Evolutionary conservation across 768 basidiomycete species (phyloP), one percentile per base, ranked within the genome.

Genomic region (Auricularia sp.): DNA sequence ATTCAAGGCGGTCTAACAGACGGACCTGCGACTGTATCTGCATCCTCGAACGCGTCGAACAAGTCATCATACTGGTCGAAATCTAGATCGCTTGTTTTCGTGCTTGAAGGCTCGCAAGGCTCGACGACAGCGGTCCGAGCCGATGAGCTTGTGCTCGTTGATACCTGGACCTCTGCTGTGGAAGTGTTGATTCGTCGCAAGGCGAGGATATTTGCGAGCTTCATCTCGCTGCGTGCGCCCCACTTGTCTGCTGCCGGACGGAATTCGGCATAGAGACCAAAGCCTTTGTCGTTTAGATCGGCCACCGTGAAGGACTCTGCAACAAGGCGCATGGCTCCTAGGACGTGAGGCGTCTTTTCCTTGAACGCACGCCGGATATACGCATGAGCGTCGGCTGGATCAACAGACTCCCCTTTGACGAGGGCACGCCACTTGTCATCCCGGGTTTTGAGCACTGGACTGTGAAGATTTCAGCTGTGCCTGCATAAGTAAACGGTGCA

Each of bases 261-360:
- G 74, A 98, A 97, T 18, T 90, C 87, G 33, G 85, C 83, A 72
- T 98, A 98, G 53, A 98, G 78, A 21, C 80, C 76, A 78, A 89
- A 94, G 8, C 88, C 96, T 64, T 80, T 76, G 59, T 71, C 72
- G 70, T 87, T 88, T 21, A 92, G 77, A 61, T 88, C 85, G 56
- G 79, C 71, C 0, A 82, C 77, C 7, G 77, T 66, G 68, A 83
- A 90, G 66, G 83, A 87, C 36, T 79, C 75, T 3, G 85, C 87
- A 42, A 92, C 77, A 36, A 91, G 77, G 63, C 82, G 84, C 69
- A 93, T 74, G 3, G 90, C 86, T 4, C 95, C 95, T 14, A 95
- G 75, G 33, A 95, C 77, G 66, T 86, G 78, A 2, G 91, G 86
- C 16, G 87, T 83, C 1, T 89, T 90, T 73, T 95, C 91, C 51